Base-by-base conservation (phyloP, 108 stramenopile species). In the Nitzschia putrida region DNA sequence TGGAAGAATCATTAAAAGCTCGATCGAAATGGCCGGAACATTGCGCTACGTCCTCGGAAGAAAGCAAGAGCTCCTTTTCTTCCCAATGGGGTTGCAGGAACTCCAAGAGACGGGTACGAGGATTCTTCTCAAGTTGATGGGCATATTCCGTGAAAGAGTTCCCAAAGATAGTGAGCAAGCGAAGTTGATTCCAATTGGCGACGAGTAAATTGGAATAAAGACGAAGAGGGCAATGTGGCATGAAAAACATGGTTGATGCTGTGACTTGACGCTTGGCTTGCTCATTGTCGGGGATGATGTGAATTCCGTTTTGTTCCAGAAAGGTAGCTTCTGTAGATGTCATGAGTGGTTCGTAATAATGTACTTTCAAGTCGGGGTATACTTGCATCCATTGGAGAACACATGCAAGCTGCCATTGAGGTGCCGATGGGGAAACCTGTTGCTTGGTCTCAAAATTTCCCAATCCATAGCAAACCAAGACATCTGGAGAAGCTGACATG, bases 391-490 rank as follows among this genome's bases (percentile, higher is more conserved):
- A 9, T 24, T 61, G 29, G 8, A 44, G 26, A 14, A 58, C 79
- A 29, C 66, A 68, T 3, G 83, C 75, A 13, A 83, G 54, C 41
- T 83, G 83, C 79, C 75, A 80, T 57, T 71, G 18, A 18, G 83
- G 66, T 14, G 72, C 79, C 53, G 79, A 77, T 21, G 55, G 39
- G 12, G 14, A 21, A 20, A 61, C 43, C 52, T 61, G 12, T 37
- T 50, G 56, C 20, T 56, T 70, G 24, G 54, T 25, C 14, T 64
- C 69, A 77, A 83, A 83, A 23, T 77, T 77, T 21, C 83, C 83
- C 64, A 83, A 67, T 5, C 83, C 83, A 37, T 83, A 83, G 26
- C 83, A 83, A 12, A 83, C 76, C 51, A 83, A 72, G 11, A 43
- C 24, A 16, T 26, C 16, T 12, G 55, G 29, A 34, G 29, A 4